phyloP scores from a whole-genome alignment of 352 stramenopile species.

The Globisporangium splendens region DNA sequence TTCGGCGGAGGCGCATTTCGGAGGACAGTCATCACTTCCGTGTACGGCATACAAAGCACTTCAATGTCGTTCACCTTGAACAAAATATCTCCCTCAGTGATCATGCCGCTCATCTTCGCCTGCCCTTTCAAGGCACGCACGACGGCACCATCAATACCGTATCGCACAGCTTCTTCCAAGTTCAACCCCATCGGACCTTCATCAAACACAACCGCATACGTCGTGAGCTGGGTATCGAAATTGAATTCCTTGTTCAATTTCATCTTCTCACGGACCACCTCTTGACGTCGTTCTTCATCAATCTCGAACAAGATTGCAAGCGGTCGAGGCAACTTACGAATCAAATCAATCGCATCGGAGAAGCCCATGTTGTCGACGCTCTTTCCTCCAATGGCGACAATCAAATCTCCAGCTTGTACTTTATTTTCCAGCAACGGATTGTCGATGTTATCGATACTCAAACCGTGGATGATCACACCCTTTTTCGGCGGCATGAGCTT shows the following conservation, averaged over 20 bases:
- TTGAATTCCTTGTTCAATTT: slow-evolving; percentile 53
- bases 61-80: slow-evolving; percentile 86
- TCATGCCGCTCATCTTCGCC: slow-evolving; percentile 79
- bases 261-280: slow-evolving; percentile 57
- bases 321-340: slow-evolving; percentile 75
- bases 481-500: slow-evolving; percentile 83
- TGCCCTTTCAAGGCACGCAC: slow-evolving; percentile 81
- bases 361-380: slow-evolving; percentile 80
- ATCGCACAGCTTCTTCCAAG: slow-evolving; percentile 79
- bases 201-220: slow-evolving; percentile 84
- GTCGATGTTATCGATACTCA: slow-evolving; percentile 87
- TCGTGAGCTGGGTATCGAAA: slow-evolving; percentile 70
- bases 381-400: slow-evolving; percentile 79
- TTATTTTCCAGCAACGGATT: slow-evolving; percentile 83
- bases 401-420: slow-evolving; percentile 75
- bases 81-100: slow-evolving; percentile 81
- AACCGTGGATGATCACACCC: slow-evolving; percentile 76
- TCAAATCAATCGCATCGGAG: slow-evolving; percentile 78
- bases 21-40: slow-evolving; percentile 80
- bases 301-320: slow-evolving; percentile 84
- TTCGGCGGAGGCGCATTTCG: slow-evolving; percentile 63
- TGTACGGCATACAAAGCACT: slow-evolving; percentile 82
- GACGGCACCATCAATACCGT: slow-evolving; percentile 78
- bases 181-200: slow-evolving; percentile 82
- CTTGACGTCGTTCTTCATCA: slow-evolving; percentile 52